Base-by-base conservation (phyloP, 2,329 filamentous ascomycete genomes). In the Aureobasidium lini region DNA sequence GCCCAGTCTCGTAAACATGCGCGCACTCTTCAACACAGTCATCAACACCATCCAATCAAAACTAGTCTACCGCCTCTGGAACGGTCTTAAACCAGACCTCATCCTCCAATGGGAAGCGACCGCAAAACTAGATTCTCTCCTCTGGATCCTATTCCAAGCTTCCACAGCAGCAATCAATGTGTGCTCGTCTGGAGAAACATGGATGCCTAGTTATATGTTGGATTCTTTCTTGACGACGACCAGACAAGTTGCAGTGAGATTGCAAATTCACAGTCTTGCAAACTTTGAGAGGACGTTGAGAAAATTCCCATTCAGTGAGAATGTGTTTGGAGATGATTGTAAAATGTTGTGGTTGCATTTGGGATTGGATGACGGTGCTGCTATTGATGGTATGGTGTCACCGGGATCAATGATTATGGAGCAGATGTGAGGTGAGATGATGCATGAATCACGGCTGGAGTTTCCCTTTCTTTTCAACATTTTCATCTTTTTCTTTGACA, bases 1-100 rank as follows among this genome's bases (percentile, higher is more conserved):
- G 54, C 54, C 54, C 1, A 39, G 32, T 6, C 11, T 57, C 18
- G 54, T 57, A 2, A 57, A 57, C 54, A 57, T 57, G 54, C 54
- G 54, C 28, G 43, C 42, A 4, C 54, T 57, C 15, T 57, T 57
- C 54, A 57, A 57, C 54, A 57, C 54, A 15, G 54, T 57, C 54
- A 48, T 57, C 54, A 57, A 48, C 43, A 40, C 54, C 23, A 57
- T 57, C 11, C 54, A 57, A 40, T 47, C 42, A 8, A 57, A 57
- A 40, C 10, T 57, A 23, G 54, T 57, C 13, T 57, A 57, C 28
- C 54, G 54, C 28, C 32, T 57, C 18, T 57, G 54, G 54, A 57
- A 57, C n/a, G 54, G 54, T 9, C 43, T 57, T n/a, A 57, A 57
- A n/a, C 42, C 42, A 23, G 54, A 57, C 23, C 34, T 57, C 15